Conservation (phyloP, 331 rosid species). For the Cydonia oblonga region DNA sequence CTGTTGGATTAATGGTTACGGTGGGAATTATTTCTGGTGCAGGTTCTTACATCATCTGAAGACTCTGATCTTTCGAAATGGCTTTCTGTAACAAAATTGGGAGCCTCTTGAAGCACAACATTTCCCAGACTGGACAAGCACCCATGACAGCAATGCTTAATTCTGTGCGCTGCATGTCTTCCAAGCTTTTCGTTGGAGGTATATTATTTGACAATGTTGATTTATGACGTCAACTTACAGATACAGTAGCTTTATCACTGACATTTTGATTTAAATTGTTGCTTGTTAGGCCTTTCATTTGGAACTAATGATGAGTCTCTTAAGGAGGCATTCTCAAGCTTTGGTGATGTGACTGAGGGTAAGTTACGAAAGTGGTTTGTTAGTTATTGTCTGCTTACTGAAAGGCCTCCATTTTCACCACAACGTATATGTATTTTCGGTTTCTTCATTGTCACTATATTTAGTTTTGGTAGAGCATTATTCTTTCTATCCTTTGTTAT, state of each 20-base stretch:
- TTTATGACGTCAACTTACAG: not conserved
- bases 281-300: conserved; percentile 50
- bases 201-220: not conserved
- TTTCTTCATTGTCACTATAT: not conserved
- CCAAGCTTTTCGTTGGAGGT: conserved; percentile 79
- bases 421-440: not conserved
- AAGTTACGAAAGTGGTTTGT: conserved; percentile 14
- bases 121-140: conserved; percentile 29
- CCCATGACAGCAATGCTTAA: conserved; percentile 50
- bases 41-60: not conserved
- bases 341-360: conserved; percentile 69
- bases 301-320: conserved; percentile 63
- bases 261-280: not conserved
- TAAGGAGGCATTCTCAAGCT: conserved; percentile 49
- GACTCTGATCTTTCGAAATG: conserved; percentile 16
- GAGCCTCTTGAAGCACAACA: conserved; percentile 36
- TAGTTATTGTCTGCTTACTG: not conserved
- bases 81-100: conserved; percentile 50
- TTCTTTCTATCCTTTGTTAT: not conserved
- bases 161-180: conserved; percentile 58
- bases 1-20: not conserved
- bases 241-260: not conserved
- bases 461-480: not conserved
- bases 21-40: not conserved
- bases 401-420: not conserved